Conservation (phyloP, 768 basidiomycete species). For the Tulasnella sp. region DNA sequence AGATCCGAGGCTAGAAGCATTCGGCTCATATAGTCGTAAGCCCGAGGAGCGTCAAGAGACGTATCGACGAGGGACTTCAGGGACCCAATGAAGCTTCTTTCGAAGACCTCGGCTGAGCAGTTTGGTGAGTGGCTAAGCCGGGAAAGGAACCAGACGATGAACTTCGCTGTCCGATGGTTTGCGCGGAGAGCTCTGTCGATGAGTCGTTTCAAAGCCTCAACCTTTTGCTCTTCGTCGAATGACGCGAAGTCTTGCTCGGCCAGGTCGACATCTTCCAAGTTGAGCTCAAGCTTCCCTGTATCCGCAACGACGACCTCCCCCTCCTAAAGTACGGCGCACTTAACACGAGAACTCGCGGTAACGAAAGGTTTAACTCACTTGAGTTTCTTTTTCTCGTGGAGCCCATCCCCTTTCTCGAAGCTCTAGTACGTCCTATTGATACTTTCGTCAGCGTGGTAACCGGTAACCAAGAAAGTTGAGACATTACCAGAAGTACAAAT, state of each 20-base stretch:
- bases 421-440: not conserved
- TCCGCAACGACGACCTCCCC: not conserved
- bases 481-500: not conserved
- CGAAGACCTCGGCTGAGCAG: not conserved
- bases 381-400: not conserved
- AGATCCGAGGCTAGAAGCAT: not conserved
- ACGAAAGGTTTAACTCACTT: not conserved
- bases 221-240: not conserved
- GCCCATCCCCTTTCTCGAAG: constrained; percentile 7
- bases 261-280: not conserved
- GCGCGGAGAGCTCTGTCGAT: not conserved
- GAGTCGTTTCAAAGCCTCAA: not conserved
- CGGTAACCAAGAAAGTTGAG: not conserved
- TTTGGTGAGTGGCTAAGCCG: not conserved
- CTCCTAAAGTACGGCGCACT: not conserved
- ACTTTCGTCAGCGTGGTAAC: not conserved
- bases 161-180: not conserved
- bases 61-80: not conserved
- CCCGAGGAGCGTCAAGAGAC: not conserved
- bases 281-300: not conserved
- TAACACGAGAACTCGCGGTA: not conserved
- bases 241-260: not conserved
- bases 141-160: constrained; percentile 7
- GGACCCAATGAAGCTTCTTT: not conserved
- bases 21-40: not conserved